phyloP scores from a whole-genome alignment of 169 alveolate genomes.

The Plasmodium berghei region DNA sequence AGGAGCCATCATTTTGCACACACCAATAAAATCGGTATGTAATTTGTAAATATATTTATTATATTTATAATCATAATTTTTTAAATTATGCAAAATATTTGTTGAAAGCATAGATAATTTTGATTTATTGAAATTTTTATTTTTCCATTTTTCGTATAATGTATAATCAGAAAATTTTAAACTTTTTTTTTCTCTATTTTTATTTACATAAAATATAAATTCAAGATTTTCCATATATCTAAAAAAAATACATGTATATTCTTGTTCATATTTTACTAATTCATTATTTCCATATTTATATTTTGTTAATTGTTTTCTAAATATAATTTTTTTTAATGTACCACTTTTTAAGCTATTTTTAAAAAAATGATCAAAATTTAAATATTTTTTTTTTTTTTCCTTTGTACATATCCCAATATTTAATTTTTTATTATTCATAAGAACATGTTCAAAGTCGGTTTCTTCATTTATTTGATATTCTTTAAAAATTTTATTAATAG shows the following conservation, averaged over 20 bases:
- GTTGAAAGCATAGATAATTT: slow-evolving; percentile 27
- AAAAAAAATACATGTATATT: slow-evolving; percentile 40
- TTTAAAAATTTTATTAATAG: slow-evolving; percentile 14
- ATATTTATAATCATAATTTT: slow-evolving; percentile 14
- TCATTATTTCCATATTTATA: neutral
- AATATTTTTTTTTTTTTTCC: neutral
- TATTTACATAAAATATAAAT: slow-evolving; percentile 2
- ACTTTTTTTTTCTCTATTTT: neutral
- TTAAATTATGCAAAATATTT: slow-evolving; percentile 43
- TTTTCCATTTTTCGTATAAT: slow-evolving; percentile 47
- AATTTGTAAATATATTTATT: slow-evolving; percentile 49
- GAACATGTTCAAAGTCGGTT: slow-evolving; percentile 27
- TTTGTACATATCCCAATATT: slow-evolving; percentile 60
- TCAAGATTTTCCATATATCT: slow-evolving; percentile 20
- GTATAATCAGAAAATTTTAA: neutral
- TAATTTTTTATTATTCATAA: slow-evolving; percentile 24
- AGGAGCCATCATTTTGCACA: slow-evolving; percentile 14
- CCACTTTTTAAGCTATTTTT: neutral
- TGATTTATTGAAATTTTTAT: slow-evolving; percentile 5
- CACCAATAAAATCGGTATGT: slow-evolving; percentile 47
- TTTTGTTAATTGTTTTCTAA: neutral
- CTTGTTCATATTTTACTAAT: neutral
- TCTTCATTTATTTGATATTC: slow-evolving; percentile 15
- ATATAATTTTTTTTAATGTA: neutral
- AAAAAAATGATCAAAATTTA: too few species aligned